Base-by-base conservation (phyloP, 768 basidiomycete genomes). In the Udeniomyces megalosporus region DNA sequence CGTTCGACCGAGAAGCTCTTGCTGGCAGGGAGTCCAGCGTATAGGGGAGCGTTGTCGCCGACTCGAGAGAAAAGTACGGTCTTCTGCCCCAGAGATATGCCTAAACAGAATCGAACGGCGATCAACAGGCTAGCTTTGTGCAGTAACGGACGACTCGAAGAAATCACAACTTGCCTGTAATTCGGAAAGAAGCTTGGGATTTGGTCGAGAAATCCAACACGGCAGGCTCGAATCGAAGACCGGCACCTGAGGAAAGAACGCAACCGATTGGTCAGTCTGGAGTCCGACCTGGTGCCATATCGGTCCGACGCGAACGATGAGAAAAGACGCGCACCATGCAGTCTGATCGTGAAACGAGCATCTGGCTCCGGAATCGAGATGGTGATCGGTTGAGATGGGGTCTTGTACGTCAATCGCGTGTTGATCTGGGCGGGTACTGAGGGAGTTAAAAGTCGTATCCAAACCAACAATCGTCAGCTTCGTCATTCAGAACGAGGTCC, bases 301-400 rank as follows among this genome's bases (percentile, higher is more conserved):
- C n/a, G n/a, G n/a, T n/a, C n/a, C n/a, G n/a, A n/a, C n/a, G n/a
- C n/a, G n/a, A n/a, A n/a, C n/a, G n/a, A n/a, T n/a, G n/a, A n/a
- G n/a, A n/a, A n/a, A n/a, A n/a, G n/a, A n/a, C n/a, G n/a, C 15
- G 47, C n/a, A 32, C 51, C 50, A 60, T 83, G 81, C 17, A 97
- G 77, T 69, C 87, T 82, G 68, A 99, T 85, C 24, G 77, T 79
- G 65, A 99, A 80, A 34, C 82, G 75, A n/a, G 86, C 80, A 72
- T 99, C 95, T 4, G 83, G 78, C 55, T 84, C 82, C 15, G 89
- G 86, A 44, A 99, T 84, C 35, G 85, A 82, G 66, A 99, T 78
- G 53, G 85, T 81, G 70, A 96, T 83, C 12, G 84, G 82, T 61
- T 95, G 89, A 1, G 89, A 93, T 71, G 91, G 86, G 12, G 83